phyloP scores from a whole-genome alignment of 257 asterid genomes.

The Cordia subcordata region DNA sequence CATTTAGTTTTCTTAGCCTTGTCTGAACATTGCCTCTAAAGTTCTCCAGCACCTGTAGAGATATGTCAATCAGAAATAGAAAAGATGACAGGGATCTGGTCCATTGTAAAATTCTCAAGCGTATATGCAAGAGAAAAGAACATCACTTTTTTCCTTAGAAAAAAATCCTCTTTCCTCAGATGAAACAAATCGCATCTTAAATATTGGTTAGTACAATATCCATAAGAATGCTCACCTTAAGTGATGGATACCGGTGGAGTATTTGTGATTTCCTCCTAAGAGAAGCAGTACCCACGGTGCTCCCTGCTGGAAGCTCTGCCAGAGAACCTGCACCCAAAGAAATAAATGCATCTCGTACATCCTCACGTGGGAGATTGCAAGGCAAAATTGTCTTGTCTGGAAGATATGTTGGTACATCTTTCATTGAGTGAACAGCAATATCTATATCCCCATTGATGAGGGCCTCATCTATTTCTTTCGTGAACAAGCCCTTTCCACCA shows the following conservation, averaged over 20 bases:
- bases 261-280: slow-evolving; percentile 93
- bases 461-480: slow-evolving; percentile 97
- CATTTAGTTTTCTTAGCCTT: slow-evolving; percentile 72
- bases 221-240: slow-evolving; percentile 39
- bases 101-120: too few relatives aligned
- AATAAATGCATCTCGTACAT: slow-evolving; percentile 91
- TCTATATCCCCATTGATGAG: slow-evolving; percentile 80
- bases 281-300: slow-evolving; percentile 89
- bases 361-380: slow-evolving; percentile 96
- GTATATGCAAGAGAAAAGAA: too few relatives aligned
- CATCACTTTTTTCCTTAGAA: too few relatives aligned
- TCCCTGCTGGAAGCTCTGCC: slow-evolving; percentile 83
- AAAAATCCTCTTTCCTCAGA: too few relatives aligned
- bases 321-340: slow-evolving; percentile 69
- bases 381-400: slow-evolving; percentile 78
- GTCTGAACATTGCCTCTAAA: slow-evolving; percentile 97
- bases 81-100: too few relatives aligned
- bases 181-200: too few relatives aligned
- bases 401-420: slow-evolving; percentile 94
- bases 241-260: slow-evolving; percentile 75
- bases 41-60: slow-evolving; percentile 69
- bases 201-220: background rate
- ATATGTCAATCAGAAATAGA: too few relatives aligned
- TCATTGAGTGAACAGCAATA: slow-evolving; percentile 98
- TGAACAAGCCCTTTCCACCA: slow-evolving; percentile 96